These are phyloP conservation scores for Oryza officinalis DNA, from an alignment of 176 grass and related monocot genomes.

Conservation along the genomic window DNA sequence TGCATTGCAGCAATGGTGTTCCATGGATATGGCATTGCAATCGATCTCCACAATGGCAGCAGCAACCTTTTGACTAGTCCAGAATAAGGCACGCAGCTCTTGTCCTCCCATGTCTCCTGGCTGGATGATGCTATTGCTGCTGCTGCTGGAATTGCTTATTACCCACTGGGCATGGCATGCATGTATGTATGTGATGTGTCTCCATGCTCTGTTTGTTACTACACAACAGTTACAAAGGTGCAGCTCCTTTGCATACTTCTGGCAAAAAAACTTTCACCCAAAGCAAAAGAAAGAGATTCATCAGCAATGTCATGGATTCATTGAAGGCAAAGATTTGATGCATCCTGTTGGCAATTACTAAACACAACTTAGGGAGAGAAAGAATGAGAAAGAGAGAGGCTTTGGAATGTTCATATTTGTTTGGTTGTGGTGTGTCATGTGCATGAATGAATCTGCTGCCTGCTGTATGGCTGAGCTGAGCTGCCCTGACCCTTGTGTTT, in stretches of 20 bases:
- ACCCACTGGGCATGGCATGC: slow-evolving; percentile 1
- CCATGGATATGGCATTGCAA: not conserved
- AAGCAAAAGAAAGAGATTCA: not conserved
- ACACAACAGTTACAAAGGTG: slow-evolving; percentile 32
- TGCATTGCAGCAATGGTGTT: not conserved
- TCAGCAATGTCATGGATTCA: not conserved
- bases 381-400: not conserved
- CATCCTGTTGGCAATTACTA: not conserved
- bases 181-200: not conserved
- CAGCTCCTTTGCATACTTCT: slow-evolving; percentile 31
- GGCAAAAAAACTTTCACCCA: slow-evolving; percentile 24
- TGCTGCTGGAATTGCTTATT: slow-evolving; percentile 23
- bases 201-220: not conserved
- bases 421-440: slow-evolving; percentile 15
- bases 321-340: slow-evolving; percentile 6
- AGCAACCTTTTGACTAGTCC: slow-evolving; percentile 40
- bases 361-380: not conserved
- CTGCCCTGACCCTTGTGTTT: not conserved
- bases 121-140: not conserved
- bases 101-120: slow-evolving; percentile 21
- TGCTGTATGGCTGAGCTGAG: not conserved
- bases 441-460: not conserved
- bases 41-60: not conserved
- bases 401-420: slow-evolving; percentile 56
- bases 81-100: slow-evolving; percentile 38